Evolutionary conservation across 331 rosid species (phyloP).

Genomic region (Malus hybrid): DNA sequence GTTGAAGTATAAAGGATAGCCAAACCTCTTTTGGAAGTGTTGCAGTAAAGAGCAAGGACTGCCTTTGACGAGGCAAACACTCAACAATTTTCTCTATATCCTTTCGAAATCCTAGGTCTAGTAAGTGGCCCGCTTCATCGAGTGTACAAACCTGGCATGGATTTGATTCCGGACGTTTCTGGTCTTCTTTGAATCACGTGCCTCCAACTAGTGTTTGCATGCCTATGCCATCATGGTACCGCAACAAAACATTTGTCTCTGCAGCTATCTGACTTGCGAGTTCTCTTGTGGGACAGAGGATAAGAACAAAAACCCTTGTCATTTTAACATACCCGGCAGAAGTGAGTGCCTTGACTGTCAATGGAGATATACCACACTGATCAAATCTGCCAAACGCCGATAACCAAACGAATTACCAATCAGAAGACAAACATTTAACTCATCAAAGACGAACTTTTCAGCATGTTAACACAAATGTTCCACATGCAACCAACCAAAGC

Average conservation of each 20-base stretch:
- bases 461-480: not conserved
- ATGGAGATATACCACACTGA: constrained; percentile 67
- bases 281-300: constrained; percentile 94
- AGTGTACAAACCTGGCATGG: constrained; percentile 76
- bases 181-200: constrained; percentile 78
- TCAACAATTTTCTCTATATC: constrained; percentile 88
- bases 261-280: constrained; percentile 94
- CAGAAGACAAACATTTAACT: not conserved
- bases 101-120: constrained; percentile 90
- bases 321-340: constrained; percentile 58
- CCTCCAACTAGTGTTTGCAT: constrained; percentile 90
- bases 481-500: not conserved
- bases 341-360: constrained; percentile 72
- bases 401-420: constrained; percentile 6
- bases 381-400: constrained; percentile 53
- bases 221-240: constrained; percentile 70
- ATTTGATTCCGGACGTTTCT: constrained; percentile 71
- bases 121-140: constrained; percentile 87
- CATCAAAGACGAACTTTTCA: not conserved
- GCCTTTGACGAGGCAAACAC: constrained; percentile 87
- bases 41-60: constrained; percentile 78
- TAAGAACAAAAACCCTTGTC: constrained; percentile 74
- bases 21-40: constrained; percentile 91
- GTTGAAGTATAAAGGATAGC: constrained; percentile 1
- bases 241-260: constrained; percentile 66